These are phyloP conservation scores for Mucor velutinosus DNA, from an alignment of 371 early-diverging fungal species.

Conservation along the genomic window DNA sequence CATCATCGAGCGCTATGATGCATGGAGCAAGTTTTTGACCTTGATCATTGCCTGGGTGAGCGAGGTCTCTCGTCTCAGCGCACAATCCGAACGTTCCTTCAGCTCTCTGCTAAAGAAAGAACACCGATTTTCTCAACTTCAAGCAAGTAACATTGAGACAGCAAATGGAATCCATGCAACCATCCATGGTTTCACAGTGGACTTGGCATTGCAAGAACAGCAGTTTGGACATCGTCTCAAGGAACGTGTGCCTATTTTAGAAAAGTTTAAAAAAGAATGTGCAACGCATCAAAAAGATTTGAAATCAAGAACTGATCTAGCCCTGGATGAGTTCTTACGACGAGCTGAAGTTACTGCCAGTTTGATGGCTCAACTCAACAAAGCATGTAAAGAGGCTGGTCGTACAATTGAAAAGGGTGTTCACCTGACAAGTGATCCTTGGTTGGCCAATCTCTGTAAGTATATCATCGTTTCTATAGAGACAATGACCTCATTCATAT, in stretches of 20 bases:
- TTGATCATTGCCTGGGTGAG: slow-evolving; percentile 28
- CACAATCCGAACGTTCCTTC: slow-evolving; percentile 21
- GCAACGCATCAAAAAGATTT: slow-evolving; percentile 26
- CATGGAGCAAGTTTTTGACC: slow-evolving; percentile 28
- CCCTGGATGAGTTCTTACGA: slow-evolving; percentile 31
- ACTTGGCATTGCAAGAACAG: slow-evolving; percentile 12
- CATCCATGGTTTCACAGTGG: slow-evolving; percentile 7
- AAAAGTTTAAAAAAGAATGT: slow-evolving; percentile 30
- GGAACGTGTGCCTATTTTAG: slow-evolving; percentile 23
- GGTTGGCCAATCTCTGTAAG: slow-evolving; percentile 43
- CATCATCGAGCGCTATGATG: slow-evolving; percentile 32
- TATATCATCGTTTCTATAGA: not conserved
- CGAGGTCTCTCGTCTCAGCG: slow-evolving; percentile 24
- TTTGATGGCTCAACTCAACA: slow-evolving; percentile 26
- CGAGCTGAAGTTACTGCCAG: slow-evolving; percentile 36
- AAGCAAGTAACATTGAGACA: not conserved
- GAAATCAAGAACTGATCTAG: slow-evolving; percentile 24
- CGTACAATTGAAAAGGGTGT: slow-evolving; percentile 9
- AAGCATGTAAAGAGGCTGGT: slow-evolving; percentile 31
- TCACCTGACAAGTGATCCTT: slow-evolving; percentile 34
- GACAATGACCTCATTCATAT: slow-evolving; percentile 1
- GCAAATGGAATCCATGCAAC: slow-evolving; percentile 4
- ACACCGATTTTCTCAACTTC: not conserved
- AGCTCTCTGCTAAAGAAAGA: not conserved
- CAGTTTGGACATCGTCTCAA: slow-evolving; percentile 2